Evolutionary conservation across 1,139 yeast species (phyloP).

Genomic region (Yamadazyma triangularis): DNA sequence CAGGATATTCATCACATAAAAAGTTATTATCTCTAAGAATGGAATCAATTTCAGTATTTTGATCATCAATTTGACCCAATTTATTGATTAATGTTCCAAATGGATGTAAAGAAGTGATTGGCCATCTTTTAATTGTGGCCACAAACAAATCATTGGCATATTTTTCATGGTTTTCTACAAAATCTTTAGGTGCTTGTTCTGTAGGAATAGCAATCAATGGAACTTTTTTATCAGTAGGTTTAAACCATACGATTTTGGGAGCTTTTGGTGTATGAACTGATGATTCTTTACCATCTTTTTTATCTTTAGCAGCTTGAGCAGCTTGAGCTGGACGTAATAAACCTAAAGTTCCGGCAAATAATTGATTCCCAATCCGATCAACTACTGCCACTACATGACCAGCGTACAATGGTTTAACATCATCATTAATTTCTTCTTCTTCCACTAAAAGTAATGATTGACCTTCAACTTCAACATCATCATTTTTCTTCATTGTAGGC

Average conservation of each 20-base stretch:
- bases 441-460: slow-evolving; percentile 87
- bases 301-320: slow-evolving; percentile 75
- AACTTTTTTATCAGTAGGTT: slow-evolving; percentile 95
- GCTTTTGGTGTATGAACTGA: slow-evolving; percentile 49
- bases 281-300: slow-evolving; percentile 49
- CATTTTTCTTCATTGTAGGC: slow-evolving; percentile 97
- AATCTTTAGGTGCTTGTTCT: slow-evolving; percentile 94
- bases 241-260: slow-evolving; percentile 98
- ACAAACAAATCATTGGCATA: slow-evolving; percentile 82
- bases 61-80: slow-evolving; percentile 76
- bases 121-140: slow-evolving; percentile 98
- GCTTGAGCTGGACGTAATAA: slow-evolving; percentile 94
- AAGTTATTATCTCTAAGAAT: slow-evolving; percentile 91
- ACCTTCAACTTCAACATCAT: slow-evolving; percentile 98
- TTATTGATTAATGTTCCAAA: slow-evolving; percentile 91
- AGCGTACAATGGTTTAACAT: slow-evolving; percentile 88
- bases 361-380: slow-evolving; percentile 95
- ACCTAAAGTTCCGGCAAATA: slow-evolving; percentile 91
- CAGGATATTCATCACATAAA: slow-evolving; percentile 76
- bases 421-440: slow-evolving; percentile 94
- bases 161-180: slow-evolving; percentile 84
- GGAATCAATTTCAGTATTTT: slow-evolving; percentile 79
- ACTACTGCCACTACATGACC: slow-evolving; percentile 98
- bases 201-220: slow-evolving; percentile 98
- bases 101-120: slow-evolving; percentile 96